phyloP scores from a whole-genome alignment of 176 grass and related monocot genomes.

The Avena sativa region DNA sequence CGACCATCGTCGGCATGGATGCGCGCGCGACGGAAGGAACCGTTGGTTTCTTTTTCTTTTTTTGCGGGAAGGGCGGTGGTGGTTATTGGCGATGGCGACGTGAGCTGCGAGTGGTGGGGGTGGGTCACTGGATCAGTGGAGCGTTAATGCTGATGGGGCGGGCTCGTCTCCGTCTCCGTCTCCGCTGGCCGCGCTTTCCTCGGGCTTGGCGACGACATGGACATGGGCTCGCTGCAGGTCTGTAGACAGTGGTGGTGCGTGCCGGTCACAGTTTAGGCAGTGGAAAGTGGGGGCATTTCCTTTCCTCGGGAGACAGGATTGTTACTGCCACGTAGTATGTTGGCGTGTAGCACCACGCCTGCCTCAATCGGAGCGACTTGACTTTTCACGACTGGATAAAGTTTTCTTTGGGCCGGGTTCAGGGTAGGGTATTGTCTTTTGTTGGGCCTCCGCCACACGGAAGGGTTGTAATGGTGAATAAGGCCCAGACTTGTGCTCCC shows the following conservation, averaged over 20 bases:
- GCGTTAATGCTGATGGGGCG: neutral
- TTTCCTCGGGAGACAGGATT: conserved; percentile 36
- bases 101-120: conserved; percentile 19
- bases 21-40: neutral
- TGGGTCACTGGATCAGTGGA: conserved; percentile 7
- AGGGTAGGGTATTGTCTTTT: too few relatives aligned
- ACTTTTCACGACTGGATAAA: too few relatives aligned
- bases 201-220: conserved; percentile 48
- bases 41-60: neutral
- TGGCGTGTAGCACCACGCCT: neutral
- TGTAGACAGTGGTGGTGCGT: neutral
- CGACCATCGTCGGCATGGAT: conserved; percentile 37
- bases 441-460: too few relatives aligned
- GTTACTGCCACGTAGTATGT: neutral
- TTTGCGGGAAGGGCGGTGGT: neutral
- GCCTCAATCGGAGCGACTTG: neutral
- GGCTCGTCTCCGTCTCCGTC: neutral
- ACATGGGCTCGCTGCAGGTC: conserved; percentile 36
- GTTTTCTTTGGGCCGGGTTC: too few relatives aligned
- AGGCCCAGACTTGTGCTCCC: too few relatives aligned
- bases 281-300: conserved; percentile 8
- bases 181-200: neutral
- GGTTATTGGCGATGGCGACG: conserved; percentile 44
- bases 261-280: conserved; percentile 28
- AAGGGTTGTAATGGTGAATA: too few relatives aligned